Base-by-base conservation (phyloP, 2,329 filamentous ascomycete species). In the Fusarium nisikadoi region DNA sequence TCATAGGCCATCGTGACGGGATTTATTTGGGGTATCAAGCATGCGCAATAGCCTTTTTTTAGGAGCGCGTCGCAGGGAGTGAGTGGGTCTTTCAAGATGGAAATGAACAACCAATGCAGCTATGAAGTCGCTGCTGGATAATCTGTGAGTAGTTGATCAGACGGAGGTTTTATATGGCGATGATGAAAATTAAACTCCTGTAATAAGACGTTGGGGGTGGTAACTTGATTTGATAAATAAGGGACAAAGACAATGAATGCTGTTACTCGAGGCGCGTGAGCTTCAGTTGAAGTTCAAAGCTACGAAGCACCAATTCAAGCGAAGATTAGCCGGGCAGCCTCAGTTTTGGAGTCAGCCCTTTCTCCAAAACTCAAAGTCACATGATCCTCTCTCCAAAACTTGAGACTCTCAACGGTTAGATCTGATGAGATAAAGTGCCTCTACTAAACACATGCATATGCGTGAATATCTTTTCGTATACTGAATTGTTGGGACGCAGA, bases 1-100 rank as follows among this genome's bases (percentile, higher is more conserved):
- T 88, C 86, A 78, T 87, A 88, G 76, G 86, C 84, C 86, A 88
- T 88, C 62, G 73, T 74, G 72, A 75, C 70, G 75, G 67, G 75
- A 68, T 59, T 55, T 69, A 50, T 73, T 68, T 66, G 49, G 65
- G 47, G 49, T 38, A 62, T 64, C 69, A 72, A 67, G 63, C 78
- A 79, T 79, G 43, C 76, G 73, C 69, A 46, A 58, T 65, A 64
- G 63, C 46, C 56, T 29, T 61, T n/a, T n/a, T 36, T 62, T 61
- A 65, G 60, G 64, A 62, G 54, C 73, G 75, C 75, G 75, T 76
- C 66, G 62, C 54, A 63, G 56, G 38, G 59, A 39, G 64, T 70
- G 65, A 39, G 64, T 70, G 65, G 59, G 62, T 68, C 70, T 59
- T 39, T 46, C 43, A 59, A 49, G 38, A 53, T 70, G 25, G 39